Conservation (phyloP, 192 early-diverging fungal genomes). For the Phycomyces nitens region DNA sequence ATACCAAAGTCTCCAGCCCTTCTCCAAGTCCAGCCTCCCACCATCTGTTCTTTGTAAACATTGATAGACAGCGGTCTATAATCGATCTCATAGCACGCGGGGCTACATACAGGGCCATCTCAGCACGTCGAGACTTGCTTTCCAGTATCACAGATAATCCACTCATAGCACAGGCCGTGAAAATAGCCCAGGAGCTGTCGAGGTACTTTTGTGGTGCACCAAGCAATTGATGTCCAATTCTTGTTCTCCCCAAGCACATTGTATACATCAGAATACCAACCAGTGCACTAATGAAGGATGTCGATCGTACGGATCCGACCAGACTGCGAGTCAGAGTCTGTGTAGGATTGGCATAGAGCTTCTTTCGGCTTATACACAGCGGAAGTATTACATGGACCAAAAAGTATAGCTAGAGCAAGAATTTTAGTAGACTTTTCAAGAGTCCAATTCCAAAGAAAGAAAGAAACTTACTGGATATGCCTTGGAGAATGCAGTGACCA, state of each 20-base stretch:
- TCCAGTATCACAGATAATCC: conserved; percentile 68
- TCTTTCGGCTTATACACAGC: conserved; percentile 44
- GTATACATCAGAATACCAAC: conserved; percentile 52
- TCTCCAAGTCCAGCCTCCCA: conserved; percentile 24
- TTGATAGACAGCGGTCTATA: conserved; percentile 39
- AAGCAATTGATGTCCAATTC: conserved; percentile 41
- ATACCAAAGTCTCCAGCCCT: conserved; percentile 42
- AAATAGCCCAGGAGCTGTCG: conserved; percentile 46
- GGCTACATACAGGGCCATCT: conserved; percentile 53
- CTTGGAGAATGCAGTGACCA: conserved; percentile 18
- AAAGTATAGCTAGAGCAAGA: conserved; percentile 53
- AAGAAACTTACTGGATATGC: conserved; percentile 30
- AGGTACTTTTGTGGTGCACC: conserved; percentile 32
- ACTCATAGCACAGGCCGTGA: conserved; percentile 51
- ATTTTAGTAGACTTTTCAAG: too few relatives aligned
- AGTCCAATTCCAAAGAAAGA: too few relatives aligned
- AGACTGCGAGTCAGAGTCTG: conserved; percentile 37
- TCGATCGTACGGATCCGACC: conserved; percentile 44
- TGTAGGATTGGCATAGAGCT: conserved; percentile 31
- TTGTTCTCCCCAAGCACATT: conserved; percentile 47
- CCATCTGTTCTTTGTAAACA: conserved; percentile 32
- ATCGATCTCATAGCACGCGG: conserved; percentile 48
- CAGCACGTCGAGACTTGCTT: conserved; percentile 46
- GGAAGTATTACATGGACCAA: conserved; percentile 58
- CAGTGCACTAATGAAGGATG: conserved; percentile 51